Conservation (phyloP, 345 rosid species). For the Syzygium oleosum region DNA sequence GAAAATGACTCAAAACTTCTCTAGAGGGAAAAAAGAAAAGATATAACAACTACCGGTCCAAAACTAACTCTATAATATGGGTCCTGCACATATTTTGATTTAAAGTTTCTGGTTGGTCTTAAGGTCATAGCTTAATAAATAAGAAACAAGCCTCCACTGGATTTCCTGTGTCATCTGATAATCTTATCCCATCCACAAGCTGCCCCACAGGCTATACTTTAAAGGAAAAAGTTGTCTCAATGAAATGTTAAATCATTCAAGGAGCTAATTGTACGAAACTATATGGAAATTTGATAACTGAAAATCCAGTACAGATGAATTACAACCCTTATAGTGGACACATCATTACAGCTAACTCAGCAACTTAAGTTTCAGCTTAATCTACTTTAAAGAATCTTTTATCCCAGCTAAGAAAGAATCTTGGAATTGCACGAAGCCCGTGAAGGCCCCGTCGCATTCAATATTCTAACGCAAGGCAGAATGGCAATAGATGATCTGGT, state of each 20-base stretch:
- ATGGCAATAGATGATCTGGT: neutral
- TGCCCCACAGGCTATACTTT: neutral
- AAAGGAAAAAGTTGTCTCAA: neutral
- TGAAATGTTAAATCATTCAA: neutral
- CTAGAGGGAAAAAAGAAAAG: neutral
- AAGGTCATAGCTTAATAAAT: neutral
- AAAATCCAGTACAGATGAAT: neutral
- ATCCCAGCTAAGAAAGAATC: neutral
- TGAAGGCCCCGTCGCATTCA: neutral
- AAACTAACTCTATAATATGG: neutral
- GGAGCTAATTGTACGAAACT: neutral
- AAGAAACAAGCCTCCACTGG: neutral
- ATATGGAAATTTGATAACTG: neutral
- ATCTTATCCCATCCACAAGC: neutral
- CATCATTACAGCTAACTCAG: neutral
- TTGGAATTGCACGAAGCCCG: neutral
- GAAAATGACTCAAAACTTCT: neutral
- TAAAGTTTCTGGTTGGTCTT: neutral
- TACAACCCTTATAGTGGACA: neutral
- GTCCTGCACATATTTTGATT: neutral
- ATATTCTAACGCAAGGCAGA: neutral
- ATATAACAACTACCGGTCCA: neutral
- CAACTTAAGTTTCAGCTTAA: neutral
- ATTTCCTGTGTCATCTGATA: neutral
- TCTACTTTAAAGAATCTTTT: neutral